Base-by-base conservation (phyloP, 345 rosid species). In the Pugionium cornutum region DNA sequence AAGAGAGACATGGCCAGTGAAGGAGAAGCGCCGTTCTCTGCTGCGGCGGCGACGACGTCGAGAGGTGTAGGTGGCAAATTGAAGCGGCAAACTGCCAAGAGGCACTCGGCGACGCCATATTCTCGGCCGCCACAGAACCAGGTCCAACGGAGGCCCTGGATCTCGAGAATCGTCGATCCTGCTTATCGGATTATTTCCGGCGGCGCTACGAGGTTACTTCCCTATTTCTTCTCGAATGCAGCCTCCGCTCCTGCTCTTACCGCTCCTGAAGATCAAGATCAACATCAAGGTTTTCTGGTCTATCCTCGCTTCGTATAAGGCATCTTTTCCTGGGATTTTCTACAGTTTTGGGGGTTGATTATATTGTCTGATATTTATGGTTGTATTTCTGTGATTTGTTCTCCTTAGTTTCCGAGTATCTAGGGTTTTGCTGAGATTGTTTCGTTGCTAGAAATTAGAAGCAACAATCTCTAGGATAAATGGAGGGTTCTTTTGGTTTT, bases 141-240 rank as follows among this genome's bases (percentile, higher is more conserved):
- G 46, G 28, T 72, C 30, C 80, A 70, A 61, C 78, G 81, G 34
- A 56, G 82, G 56, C 79, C 84, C 5, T 85, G 94, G 86, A 75
- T 89, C 58, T 86, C 89, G 54, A 89, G 74, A 84, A 81, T 91
- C 60, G 85, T 91, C 55, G 83, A 89, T 73, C 98, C 98, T 33
- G 98, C 95, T 67, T 76, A 58, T 74, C 90, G 87, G 60, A 78
- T 89, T 32, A 75, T 91, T 7, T 61, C 85, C 46, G 80, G 82
- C 63, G 91, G 97, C 44, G 94, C 91, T 69, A 80, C 81, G 41
- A 77, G 67, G 32, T 46, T 91, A 27, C 74, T 91, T 29, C 95
- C 95, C 7, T 83, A 84, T 53, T 68, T 91, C 72, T 89, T 91
- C 76, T 72, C 84, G 34, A 75, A 73, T 30, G 59, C 80, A 5